Conservation (phyloP, 2,329 filamentous ascomycete species). For the Cercospora zeae-maydis region DNA sequence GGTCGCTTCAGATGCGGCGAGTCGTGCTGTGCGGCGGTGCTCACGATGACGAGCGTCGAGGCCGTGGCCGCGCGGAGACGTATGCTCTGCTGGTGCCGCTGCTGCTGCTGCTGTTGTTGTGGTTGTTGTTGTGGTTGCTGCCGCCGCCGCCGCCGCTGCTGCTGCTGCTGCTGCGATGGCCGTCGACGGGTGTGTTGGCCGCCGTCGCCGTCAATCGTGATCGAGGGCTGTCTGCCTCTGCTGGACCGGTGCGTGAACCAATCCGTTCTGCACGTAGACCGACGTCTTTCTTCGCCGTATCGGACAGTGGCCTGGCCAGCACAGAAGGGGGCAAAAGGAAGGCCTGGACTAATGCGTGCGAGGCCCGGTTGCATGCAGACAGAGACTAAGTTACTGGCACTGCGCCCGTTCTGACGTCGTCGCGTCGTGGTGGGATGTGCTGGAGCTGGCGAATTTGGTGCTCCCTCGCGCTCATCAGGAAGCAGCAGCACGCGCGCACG, state of each 20-base stretch:
- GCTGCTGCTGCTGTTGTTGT: conserved; percentile 2
- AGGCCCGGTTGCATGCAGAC: neutral
- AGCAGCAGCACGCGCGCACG: neutral
- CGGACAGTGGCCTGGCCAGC: conserved; percentile 2
- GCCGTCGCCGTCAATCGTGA: neutral
- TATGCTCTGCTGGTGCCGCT: neutral
- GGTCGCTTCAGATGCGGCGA: conserved; percentile 13
- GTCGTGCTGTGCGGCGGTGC: conserved; percentile 13
- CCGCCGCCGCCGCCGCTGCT: neutral
- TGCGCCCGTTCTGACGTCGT: conserved; percentile 8
- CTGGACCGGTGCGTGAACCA: conserved; percentile 4
- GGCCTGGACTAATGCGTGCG: conserved; percentile 1
- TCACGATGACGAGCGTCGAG: neutral
- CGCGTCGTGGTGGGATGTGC: neutral
- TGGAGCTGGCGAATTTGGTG: neutral
- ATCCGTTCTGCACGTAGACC: neutral
- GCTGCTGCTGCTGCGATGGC: neutral
- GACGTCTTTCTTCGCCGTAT: too few species aligned
- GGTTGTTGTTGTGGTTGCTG: neutral
- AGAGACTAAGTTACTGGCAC: neutral
- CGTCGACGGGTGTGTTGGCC: neutral
- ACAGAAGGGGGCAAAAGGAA: conserved; percentile 3
- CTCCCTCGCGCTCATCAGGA: neutral
- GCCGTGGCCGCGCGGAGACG: neutral
- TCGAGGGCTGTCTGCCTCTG: neutral